Base-by-base conservation (phyloP, 106 monocot species). In the Ottelia alismoides region DNA sequence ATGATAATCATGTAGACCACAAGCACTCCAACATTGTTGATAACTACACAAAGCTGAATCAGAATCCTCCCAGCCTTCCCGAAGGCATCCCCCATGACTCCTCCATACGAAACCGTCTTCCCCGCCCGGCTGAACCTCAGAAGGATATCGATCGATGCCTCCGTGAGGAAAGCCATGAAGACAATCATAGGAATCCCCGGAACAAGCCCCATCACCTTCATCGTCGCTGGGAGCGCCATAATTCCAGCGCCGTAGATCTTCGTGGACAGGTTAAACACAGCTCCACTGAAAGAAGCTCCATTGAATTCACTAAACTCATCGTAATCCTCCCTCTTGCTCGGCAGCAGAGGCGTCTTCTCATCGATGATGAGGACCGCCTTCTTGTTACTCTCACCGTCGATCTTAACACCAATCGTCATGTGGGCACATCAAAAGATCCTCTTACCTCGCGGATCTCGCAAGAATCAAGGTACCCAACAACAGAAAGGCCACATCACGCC, bases 1-100 rank as follows among this genome's bases (percentile, higher is more conserved):
- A 93, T 93, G 27, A 93, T 84, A 45, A 93, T 93, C 83, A 93
- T 78, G 72, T 93, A 93, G 3, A 93, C 93, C 22, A 93, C 62
- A 63, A 87, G 61, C 20, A 83, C 78, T 1, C 87, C 93, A 12
- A 77, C 22, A 54, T 83, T 93, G 60, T 84, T 93, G 28, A 87
- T 30, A 61, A 84, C 72, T 20, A 93, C 78, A 60, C 83, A 87
- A 22, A 75, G 31, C 62, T 93, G 93, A 43, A 83, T 62, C 56
- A 87, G 69, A 57, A 67, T 65, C 76, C 76, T 77, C 7, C 92
- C 92, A 2, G 57, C 20, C 47, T 45, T 77, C 21, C 92, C 92
- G 60, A 93, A 93, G 1, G 87, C 63, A 53, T 87, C 92, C 11
- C 73, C 75, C 80, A 93, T 87, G 25, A 81, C 64, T 21, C 68